These are phyloP conservation scores for Bipolaris victoriae DNA, from an alignment of 2,329 filamentous ascomycete species.

Conservation along the genomic window DNA sequence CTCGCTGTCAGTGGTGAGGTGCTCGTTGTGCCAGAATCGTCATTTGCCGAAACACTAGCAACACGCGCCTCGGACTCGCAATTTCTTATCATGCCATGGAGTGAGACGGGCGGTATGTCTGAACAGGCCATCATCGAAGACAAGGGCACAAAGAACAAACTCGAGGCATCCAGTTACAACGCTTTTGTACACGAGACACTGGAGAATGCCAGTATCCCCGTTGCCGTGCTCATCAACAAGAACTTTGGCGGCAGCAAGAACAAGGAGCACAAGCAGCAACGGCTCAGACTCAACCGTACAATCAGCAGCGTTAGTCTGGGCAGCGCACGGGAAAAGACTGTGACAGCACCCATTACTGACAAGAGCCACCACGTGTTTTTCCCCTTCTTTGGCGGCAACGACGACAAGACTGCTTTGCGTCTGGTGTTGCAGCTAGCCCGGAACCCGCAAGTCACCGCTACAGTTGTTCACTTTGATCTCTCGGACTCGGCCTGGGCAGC, in stretches of 20 bases:
- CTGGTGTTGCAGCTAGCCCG: conserved; percentile 84
- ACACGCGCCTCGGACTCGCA: conserved; percentile 66
- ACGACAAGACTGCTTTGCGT: conserved; percentile 79
- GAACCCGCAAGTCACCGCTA: conserved; percentile 79
- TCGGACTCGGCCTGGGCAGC: conserved; percentile 28
- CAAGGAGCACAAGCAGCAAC: conserved; percentile 30
- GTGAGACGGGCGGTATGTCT: conserved; percentile 75
- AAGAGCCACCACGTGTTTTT: conserved; percentile 84
- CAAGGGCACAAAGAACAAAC: conserved; percentile 63
- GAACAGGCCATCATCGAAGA: conserved; percentile 63
- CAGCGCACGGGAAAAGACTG: conserved; percentile 63
- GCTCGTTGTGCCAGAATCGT: conserved; percentile 76
- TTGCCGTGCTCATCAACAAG: conserved; percentile 81
- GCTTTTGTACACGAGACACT: conserved; percentile 75
- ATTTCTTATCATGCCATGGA: conserved; percentile 86
- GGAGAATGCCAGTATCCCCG: conserved; percentile 67
- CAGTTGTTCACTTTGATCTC: conserved; percentile 67
- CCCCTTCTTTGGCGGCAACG: conserved; percentile 82
- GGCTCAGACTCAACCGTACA: conserved; percentile 32
- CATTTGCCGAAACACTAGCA: conserved; percentile 78
- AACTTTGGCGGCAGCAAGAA: conserved; percentile 62
- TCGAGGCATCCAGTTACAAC: conserved; percentile 68
- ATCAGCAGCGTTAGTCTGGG: conserved; percentile 53
- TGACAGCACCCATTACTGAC: conserved; percentile 64
- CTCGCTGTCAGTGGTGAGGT: conserved; percentile 82